Conservation (phyloP, 2,329 filamentous ascomycete species). For the Botrytis medusae region DNA sequence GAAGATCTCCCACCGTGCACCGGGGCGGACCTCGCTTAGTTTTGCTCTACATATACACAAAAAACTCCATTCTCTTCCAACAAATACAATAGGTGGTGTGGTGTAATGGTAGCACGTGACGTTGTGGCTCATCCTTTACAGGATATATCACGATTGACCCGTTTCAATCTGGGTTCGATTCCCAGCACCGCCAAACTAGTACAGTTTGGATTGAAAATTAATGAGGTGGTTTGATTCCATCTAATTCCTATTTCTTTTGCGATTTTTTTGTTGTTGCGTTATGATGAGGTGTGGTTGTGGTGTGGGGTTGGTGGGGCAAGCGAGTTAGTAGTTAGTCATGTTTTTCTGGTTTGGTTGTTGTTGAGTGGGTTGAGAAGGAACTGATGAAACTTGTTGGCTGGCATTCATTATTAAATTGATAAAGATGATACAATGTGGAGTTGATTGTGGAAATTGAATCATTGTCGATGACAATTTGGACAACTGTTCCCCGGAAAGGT, state of each 20-base stretch:
- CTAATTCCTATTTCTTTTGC: background rate
- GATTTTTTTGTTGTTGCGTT: background rate
- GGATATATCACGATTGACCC: conserved; percentile 31
- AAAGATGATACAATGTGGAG: too few relatives aligned
- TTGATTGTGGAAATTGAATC: too few relatives aligned
- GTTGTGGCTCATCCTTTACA: conserved; percentile 34
- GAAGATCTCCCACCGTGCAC: background rate
- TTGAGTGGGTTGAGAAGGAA: too few relatives aligned
- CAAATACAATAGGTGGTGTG: conserved; percentile 25
- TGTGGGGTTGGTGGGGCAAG: background rate
- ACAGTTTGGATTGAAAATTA: conserved; percentile 33
- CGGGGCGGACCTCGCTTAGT: too few relatives aligned
- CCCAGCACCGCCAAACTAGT: conserved; percentile 38
- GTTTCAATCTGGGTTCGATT: conserved; percentile 42
- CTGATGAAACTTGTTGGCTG: too few relatives aligned
- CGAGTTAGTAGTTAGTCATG: too few relatives aligned
- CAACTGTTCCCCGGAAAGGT: too few relatives aligned
- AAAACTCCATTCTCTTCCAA: rapidly evolving
- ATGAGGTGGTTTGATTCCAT: conserved; percentile 29
- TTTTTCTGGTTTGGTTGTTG: background rate
- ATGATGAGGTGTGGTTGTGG: background rate
- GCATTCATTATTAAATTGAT: too few relatives aligned
- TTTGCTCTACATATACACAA: rapidly evolving
- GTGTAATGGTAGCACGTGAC: conserved; percentile 40
- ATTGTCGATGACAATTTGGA: too few relatives aligned